A percentile compares a stretch with the other conserved stretches of the same genome.
phyloP scores from a whole-genome alignment of 768 basidiomycete genomes.

The Lentinula sp. region DNA sequence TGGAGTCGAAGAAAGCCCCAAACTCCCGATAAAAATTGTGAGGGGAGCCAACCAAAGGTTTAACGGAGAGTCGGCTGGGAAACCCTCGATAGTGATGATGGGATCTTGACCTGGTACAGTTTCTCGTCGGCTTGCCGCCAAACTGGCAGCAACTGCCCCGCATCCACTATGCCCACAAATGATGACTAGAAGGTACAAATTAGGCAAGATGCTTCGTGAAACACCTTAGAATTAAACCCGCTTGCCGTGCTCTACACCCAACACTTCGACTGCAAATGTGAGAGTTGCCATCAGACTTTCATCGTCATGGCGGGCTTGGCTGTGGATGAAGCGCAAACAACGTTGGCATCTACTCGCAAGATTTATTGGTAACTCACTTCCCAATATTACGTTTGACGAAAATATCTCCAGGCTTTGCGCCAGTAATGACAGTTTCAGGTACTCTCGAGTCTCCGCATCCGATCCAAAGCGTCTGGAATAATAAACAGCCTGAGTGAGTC shows the following conservation, averaged over 20 bases:
- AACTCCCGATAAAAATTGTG: conserved; percentile 41
- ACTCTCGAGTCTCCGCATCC: conserved; percentile 84
- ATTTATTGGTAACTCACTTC: conserved; percentile 45
- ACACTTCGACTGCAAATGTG: conserved; percentile 60
- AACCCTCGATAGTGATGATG: conserved; percentile 26
- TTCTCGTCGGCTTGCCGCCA: conserved; percentile 17
- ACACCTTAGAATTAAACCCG: conserved; percentile 12
- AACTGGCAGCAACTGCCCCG: conserved; percentile 64
- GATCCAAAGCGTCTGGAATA: conserved; percentile 62
- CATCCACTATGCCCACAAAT: conserved; percentile 82
- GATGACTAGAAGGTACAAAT: conserved; percentile 45
- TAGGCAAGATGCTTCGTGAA: conserved; percentile 25
- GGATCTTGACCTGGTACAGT: conserved; percentile 12
- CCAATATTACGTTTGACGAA: conserved; percentile 87
- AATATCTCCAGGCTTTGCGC: conserved; percentile 67
- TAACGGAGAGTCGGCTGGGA: conserved; percentile 43
- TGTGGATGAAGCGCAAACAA: conserved; percentile 17
- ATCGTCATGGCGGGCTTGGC: conserved; percentile 72
- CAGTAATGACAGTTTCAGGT: conserved; percentile 70
- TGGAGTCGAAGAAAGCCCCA: conserved; percentile 33
- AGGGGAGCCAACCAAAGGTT: conserved; percentile 71
- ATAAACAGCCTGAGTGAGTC: no score
- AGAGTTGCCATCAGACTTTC: conserved; percentile 66
- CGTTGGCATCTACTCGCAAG: neutral
- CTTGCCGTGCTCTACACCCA: conserved; percentile 76